Percentiles rank a stretch among this genome's conserved stretches.
Conservation (phyloP, 257 asterid genomes). For the Ocimum tenuiflorum region DNA sequence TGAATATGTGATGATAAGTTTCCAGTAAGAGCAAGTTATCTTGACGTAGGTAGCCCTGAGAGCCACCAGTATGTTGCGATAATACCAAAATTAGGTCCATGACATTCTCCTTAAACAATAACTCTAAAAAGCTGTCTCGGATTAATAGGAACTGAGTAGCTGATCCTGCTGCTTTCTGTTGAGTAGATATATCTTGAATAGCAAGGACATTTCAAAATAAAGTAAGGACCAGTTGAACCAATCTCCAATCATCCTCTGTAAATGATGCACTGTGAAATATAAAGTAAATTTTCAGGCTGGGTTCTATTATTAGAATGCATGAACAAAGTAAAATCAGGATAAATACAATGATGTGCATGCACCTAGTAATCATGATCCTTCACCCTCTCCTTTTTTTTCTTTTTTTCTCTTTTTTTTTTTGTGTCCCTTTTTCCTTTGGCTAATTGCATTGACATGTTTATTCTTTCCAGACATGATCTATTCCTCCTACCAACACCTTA, state of each 20-base stretch:
- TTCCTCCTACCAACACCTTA: not conserved
- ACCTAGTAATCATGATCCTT: not conserved
- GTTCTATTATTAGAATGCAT: constrained; percentile 4
- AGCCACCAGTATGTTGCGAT: constrained; percentile 72
- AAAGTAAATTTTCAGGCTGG: constrained; percentile 20
- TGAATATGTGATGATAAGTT: constrained; percentile 60
- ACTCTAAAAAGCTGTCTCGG: constrained; percentile 69
- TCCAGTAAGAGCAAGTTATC: constrained; percentile 90
- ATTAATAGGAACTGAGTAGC: constrained; percentile 56
- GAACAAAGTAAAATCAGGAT: not conserved
- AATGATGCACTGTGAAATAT: constrained; percentile 60
- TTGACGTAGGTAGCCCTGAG: constrained; percentile 62
- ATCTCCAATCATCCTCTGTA: constrained; percentile 94
- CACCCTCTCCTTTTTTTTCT: not conserved
- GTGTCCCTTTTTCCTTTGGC: not conserved
- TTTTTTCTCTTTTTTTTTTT: too few relatives aligned
- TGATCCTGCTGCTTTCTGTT: constrained; percentile 72
- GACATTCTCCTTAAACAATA: constrained; percentile 75
- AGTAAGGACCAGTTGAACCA: constrained; percentile 89
- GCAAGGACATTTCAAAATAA: constrained; percentile 80
- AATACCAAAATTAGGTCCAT: constrained; percentile 80
- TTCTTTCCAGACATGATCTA: not conserved
- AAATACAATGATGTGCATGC: not conserved
- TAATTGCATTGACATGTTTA: not conserved
- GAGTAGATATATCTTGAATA: constrained; percentile 75